Conservation (phyloP, 176 grass and related monocot species). For the Triticum timopheevii region DNA sequence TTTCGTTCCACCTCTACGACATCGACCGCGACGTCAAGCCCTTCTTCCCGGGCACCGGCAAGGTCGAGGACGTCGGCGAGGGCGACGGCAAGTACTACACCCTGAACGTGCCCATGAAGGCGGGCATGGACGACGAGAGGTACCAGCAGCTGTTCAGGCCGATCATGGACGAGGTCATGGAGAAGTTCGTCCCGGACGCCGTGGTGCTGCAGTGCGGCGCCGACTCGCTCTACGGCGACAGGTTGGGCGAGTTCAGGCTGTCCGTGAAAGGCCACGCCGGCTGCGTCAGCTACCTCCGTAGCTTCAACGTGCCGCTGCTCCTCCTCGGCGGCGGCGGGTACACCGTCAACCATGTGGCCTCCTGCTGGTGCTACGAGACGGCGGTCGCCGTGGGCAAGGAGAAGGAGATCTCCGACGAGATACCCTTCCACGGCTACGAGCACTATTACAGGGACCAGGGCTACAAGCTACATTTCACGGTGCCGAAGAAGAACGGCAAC, state of each 20-base stretch:
- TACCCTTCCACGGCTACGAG: slow-evolving; percentile 11
- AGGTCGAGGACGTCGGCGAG: slow-evolving; percentile 24
- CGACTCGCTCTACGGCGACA: slow-evolving; percentile 51
- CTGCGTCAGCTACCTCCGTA: slow-evolving; percentile 5
- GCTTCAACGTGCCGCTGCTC: slow-evolving; percentile 44
- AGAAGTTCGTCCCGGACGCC: slow-evolving; percentile 18
- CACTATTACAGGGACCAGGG: background rate
- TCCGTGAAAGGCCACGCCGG: slow-evolving; percentile 53
- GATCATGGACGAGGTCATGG: background rate
- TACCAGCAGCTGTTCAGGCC: background rate
- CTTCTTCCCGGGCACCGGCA: slow-evolving; percentile 56
- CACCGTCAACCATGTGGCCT: slow-evolving; percentile 72
- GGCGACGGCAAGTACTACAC: slow-evolving; percentile 30
- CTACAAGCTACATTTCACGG: slow-evolving; percentile 31
- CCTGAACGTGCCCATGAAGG: slow-evolving; percentile 54
- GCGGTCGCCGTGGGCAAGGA: slow-evolving; percentile 34
- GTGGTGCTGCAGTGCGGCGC: slow-evolving; percentile 42
- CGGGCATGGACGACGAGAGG: slow-evolving; percentile 57
- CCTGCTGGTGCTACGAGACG: slow-evolving; percentile 79
- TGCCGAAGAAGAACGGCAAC: slow-evolving; percentile 15
- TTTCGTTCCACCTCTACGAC: slow-evolving; percentile 62
- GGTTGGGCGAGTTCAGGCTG: slow-evolving; percentile 51
- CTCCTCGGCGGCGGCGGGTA: slow-evolving; percentile 87
- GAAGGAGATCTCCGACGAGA: slow-evolving; percentile 41
- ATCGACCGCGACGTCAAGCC: rapidly evolving